Percentiles rank a stretch among this genome's conserved stretches.
phyloP scores from a whole-genome alignment of 225 moss, liverwort and hornwort species.

The Rhytidiadelphus loreus region DNA sequence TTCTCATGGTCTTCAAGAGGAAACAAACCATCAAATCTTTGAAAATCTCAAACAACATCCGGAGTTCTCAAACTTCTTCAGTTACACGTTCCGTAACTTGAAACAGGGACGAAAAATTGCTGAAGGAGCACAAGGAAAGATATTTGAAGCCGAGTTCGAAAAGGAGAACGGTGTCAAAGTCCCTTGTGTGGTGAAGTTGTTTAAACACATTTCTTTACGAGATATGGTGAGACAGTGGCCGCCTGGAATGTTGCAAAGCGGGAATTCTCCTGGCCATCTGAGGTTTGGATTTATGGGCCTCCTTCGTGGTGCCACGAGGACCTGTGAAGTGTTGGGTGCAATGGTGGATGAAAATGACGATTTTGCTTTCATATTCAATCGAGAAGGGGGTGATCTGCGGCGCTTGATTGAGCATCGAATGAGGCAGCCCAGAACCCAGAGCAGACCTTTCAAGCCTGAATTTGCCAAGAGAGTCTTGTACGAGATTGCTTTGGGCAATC shows the following conservation, averaged over 20 bases:
- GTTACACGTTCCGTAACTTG: background rate
- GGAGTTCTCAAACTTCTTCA: background rate
- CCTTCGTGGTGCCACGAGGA: background rate
- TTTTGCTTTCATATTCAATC: background rate
- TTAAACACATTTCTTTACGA: background rate
- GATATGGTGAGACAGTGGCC: background rate
- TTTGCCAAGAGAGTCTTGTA: background rate
- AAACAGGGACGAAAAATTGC: background rate
- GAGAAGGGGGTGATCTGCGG: background rate
- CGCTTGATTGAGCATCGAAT: background rate
- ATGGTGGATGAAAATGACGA: background rate
- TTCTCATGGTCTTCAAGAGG: background rate
- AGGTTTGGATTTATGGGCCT: background rate
- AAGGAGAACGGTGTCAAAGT: background rate
- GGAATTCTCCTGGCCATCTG: background rate
- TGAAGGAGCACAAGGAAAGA: background rate
- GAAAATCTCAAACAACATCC: background rate
- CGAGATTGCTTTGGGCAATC: background rate
- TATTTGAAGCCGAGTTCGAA: background rate
- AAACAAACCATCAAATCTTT: background rate
- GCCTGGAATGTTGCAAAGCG: background rate
- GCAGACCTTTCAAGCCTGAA: background rate
- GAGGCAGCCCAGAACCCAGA: background rate
- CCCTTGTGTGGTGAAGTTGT: background rate
- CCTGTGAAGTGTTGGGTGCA: background rate